phyloP scores from a whole-genome alignment of 441 rosid genomes.

The Isatis lusitanica region DNA sequence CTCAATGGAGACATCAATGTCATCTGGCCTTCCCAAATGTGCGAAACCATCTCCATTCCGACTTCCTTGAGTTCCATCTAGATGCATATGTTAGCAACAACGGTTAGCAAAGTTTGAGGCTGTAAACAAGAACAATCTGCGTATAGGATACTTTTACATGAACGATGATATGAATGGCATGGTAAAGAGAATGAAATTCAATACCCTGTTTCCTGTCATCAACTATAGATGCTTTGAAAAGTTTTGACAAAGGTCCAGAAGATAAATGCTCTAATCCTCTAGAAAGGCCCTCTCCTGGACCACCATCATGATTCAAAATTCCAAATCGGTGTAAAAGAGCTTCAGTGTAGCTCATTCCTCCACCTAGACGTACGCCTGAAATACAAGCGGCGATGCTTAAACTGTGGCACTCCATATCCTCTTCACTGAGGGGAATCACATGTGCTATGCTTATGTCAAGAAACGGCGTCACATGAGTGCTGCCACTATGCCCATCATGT shows the following conservation, averaged over 20 bases:
- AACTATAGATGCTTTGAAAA: slow-evolving; percentile 63
- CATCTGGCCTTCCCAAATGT: slow-evolving; percentile 76
- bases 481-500: slow-evolving; percentile 48
- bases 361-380: slow-evolving; percentile 85
- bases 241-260: slow-evolving; percentile 82
- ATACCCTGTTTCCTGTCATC: slow-evolving; percentile 62
- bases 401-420: slow-evolving; percentile 85
- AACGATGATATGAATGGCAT: neutral
- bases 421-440: slow-evolving; percentile 84
- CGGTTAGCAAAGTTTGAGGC: slow-evolving; percentile 17
- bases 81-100: slow-evolving; percentile 27
- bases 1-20: slow-evolving; percentile 77
- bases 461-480: slow-evolving; percentile 52
- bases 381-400: slow-evolving; percentile 72
- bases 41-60: slow-evolving; percentile 50
- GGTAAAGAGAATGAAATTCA: neutral
- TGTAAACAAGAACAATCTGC: slow-evolving; percentile 11
- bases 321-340: slow-evolving; percentile 63
- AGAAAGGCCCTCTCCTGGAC: slow-evolving; percentile 86
- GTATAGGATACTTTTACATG: neutral
- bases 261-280: slow-evolving; percentile 82
- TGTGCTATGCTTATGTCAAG: slow-evolving; percentile 70
- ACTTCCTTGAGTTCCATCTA: slow-evolving; percentile 52
- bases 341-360: slow-evolving; percentile 84
- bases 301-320: slow-evolving; percentile 84